Evolutionary conservation across 2,329 filamentous ascomycete species (phyloP), one percentile per base, ranked within the genome.

Genomic region (Scedosporium apiospermum): DNA sequence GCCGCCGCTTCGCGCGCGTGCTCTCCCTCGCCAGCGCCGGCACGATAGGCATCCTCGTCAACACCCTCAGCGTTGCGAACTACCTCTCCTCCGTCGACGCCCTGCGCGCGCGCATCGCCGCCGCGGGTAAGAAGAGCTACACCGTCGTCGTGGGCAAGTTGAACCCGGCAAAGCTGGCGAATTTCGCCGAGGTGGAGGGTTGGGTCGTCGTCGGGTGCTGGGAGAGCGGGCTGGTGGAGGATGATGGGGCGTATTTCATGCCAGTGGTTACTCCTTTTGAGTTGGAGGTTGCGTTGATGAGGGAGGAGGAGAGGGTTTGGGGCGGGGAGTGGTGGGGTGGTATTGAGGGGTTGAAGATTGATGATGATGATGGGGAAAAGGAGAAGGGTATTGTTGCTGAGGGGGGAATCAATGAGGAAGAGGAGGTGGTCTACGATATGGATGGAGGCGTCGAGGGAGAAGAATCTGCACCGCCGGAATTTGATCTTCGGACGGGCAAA

Each of bases 141-240:
- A 91, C 93, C 1, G 91, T 99, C 58, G 95, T 99, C 1, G 95
- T 99, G 0, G 95, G 95, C 64, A 98, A 98, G 73, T 81, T 99
- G 27, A 99, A 98, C 71, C 88, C 93, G 0, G 93, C 93, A 44
- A 99, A 99, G 74, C 82, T 99, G 23, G 95, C 95, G 58, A 99
- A 99, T 74, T 99, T 99, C 76, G 86, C 89, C 63, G 95, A 99
- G 74, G 85, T 99, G 4, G 93, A 92, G 53, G 93, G 92, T 16
- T 99, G 95, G 95, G 92, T 98, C 0, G 92, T 98, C 0, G 90
- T 99, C 9, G 93, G 95, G 2, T 99, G 95, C 75, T 99, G 95
- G 95, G 95, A 99, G 76, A 96, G 93, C 73, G 91, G 90, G 64
- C 77, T 98, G 60, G 85, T 99, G 4, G 93, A 97, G 68, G 91